Evolutionary conservation across 805 yeast species (phyloP).

Genomic region (Soucietia sequanensis): DNA sequence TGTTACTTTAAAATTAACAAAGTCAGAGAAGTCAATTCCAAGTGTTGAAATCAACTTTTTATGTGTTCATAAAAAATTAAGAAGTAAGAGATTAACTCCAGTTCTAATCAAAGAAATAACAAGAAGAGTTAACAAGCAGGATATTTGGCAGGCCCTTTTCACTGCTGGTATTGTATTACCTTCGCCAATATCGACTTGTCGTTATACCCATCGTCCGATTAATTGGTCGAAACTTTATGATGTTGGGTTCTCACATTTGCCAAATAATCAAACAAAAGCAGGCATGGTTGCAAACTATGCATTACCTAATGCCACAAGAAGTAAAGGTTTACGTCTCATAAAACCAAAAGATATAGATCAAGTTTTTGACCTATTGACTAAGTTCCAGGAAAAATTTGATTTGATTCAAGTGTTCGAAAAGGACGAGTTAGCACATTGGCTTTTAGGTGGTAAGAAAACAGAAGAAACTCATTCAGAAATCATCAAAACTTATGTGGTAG

Average conservation of each 20-base stretch:
- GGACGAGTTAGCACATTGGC: constrained; percentile 79
- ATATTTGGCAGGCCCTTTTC: constrained; percentile 94
- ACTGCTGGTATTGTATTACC: constrained; percentile 93
- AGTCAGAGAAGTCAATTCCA: constrained; percentile 42
- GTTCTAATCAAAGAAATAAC: constrained; percentile 92
- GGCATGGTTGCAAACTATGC: constrained; percentile 63
- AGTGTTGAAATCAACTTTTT: constrained; percentile 91
- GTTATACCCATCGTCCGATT: constrained; percentile 91
- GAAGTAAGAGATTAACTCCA: constrained; percentile 94
- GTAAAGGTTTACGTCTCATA: constrained; percentile 59
- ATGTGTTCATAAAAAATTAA: constrained; percentile 89
- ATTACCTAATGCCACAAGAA: constrained; percentile 50
- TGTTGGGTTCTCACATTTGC: constrained; percentile 85
- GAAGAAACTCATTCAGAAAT: constrained; percentile 40
- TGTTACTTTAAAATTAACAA: constrained; percentile 59
- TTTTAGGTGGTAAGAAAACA: constrained; percentile 48
- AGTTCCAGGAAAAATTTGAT: constrained; percentile 70
- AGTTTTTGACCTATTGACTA: constrained; percentile 56
- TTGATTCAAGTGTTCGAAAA: constrained; percentile 66
- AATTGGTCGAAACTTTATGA: constrained; percentile 89
- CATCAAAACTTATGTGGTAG: constrained; percentile 77
- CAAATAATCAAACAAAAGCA: constrained; percentile 63
- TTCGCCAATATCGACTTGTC: constrained; percentile 83
- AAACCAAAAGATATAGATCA: constrained; percentile 58
- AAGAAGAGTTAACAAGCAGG: constrained; percentile 77